A percentile compares a stretch with the other conserved stretches of the same genome.
phyloP scores from a whole-genome alignment of 176 grass and related monocot species.

The Triticum urartu region DNA sequence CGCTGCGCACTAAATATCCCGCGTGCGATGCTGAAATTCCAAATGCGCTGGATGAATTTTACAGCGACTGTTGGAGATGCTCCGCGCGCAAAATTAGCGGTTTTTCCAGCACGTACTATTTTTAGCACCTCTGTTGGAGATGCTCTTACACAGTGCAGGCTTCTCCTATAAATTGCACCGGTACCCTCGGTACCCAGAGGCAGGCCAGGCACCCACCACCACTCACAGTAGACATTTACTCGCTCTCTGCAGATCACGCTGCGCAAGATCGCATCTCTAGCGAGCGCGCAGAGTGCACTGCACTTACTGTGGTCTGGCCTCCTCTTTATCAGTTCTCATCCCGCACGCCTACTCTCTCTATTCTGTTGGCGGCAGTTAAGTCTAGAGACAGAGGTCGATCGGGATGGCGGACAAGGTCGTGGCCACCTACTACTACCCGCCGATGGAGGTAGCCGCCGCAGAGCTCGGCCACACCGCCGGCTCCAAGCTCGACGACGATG shows the following conservation, averaged over 20 bases:
- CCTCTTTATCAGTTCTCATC: constrained; percentile 2
- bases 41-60: too few relatives aligned
- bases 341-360: neutral
- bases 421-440: constrained; percentile 53
- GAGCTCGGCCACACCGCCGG: constrained; percentile 47
- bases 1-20: too few relatives aligned
- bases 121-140: too few relatives aligned
- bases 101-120: too few relatives aligned
- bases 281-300: neutral
- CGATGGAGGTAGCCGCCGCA: constrained; percentile 38
- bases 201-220: neutral
- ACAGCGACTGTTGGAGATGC: too few relatives aligned
- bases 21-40: too few relatives aligned
- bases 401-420: constrained; percentile 53
- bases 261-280: neutral
- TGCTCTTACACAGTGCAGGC: neutral
- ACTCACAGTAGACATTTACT: neutral
- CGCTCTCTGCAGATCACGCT: neutral
- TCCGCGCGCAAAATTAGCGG: too few relatives aligned
- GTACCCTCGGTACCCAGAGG: neutral
- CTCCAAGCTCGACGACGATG: constrained; percentile 66
- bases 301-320: neutral
- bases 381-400: neutral
- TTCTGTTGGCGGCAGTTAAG: neutral
- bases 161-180: constrained; percentile 27